Evolutionary conservation across 495 filamentous ascomycete species (phyloP).

Genomic region (Evernia prunastri): DNA sequence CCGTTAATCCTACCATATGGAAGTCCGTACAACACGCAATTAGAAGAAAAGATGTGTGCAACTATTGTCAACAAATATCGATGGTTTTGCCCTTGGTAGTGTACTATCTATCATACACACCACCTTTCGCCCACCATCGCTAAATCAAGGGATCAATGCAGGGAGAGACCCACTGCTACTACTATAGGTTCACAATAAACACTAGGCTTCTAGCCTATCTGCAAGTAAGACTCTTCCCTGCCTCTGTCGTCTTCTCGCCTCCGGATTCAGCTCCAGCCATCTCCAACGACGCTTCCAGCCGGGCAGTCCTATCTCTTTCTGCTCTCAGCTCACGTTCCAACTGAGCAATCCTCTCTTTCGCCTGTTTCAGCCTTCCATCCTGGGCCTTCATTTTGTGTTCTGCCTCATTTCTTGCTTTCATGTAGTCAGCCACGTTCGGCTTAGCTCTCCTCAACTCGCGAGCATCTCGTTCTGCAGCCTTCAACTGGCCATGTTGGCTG

Average conservation of each 20-base stretch:
- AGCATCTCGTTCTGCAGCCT: neutral
- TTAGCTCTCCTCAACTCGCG: neutral
- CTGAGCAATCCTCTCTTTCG: neutral
- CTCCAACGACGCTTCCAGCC: neutral
- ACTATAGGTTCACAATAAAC: neutral
- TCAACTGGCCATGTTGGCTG: neutral
- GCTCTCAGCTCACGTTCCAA: neutral
- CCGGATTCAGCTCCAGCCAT: neutral
- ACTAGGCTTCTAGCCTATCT: neutral
- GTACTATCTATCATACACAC: no score
- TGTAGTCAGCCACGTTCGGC: neutral
- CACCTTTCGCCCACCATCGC: neutral
- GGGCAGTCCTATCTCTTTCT: neutral
- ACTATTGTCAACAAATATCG: neutral
- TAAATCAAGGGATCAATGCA: neutral
- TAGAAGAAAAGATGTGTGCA: no score
- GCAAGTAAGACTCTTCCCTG: neutral
- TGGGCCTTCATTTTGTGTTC: neutral
- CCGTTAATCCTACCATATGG: no score
- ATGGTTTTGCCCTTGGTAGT: neutral
- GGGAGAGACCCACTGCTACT: neutral
- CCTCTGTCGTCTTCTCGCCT: neutral
- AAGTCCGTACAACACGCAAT: no score
- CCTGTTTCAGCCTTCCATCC: neutral
- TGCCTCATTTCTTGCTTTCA: neutral